A percentile compares a stretch with the other conserved stretches of the same genome.
These are phyloP conservation scores for Phytophthora quininea DNA, from an alignment of 352 stramenopile species.

Conservation along the genomic window DNA sequence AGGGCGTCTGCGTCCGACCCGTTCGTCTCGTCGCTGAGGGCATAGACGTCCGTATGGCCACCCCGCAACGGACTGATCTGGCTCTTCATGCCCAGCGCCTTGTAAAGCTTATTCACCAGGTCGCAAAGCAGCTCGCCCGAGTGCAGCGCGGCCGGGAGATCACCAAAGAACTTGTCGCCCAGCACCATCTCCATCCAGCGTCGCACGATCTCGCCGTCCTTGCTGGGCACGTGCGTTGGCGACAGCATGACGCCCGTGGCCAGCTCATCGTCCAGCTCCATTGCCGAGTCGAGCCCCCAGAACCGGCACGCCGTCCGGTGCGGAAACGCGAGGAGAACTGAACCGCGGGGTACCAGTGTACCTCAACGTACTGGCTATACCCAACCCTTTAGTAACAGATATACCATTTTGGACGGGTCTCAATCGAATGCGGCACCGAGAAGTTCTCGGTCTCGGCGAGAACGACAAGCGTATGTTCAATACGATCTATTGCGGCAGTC, in stretches of 20 bases:
- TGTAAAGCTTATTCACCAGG: conserved; percentile 76
- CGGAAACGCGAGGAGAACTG: too few relatives aligned
- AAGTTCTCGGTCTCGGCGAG: too few relatives aligned
- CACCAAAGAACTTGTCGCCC: conserved; percentile 66
- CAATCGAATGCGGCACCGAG: too few relatives aligned
- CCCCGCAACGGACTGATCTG: conserved; percentile 38
- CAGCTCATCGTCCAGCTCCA: conserved; percentile 39
- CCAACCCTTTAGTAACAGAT: too few relatives aligned
- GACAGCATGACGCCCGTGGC: conserved; percentile 41
- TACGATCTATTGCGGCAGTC: conserved; percentile 25
- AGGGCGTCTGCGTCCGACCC: conserved; percentile 23
- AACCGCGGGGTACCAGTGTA: too few relatives aligned
- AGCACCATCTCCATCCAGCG: conserved; percentile 91
- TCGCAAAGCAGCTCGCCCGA: conserved; percentile 71
- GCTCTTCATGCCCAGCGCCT: conserved; percentile 80
- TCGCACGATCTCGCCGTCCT: conserved; percentile 74
- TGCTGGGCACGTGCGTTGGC: conserved; percentile 41
- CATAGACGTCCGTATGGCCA: neutral
- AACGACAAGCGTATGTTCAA: too few relatives aligned
- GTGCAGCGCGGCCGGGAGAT: conserved; percentile 60
- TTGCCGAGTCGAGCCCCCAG: neutral
- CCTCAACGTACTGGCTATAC: too few relatives aligned
- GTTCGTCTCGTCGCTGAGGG: conserved; percentile 14
- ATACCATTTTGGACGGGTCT: too few relatives aligned
- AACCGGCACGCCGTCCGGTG: too few relatives aligned